Conservation (phyloP, 331 rosid genomes). For the Acacia pycnantha region DNA sequence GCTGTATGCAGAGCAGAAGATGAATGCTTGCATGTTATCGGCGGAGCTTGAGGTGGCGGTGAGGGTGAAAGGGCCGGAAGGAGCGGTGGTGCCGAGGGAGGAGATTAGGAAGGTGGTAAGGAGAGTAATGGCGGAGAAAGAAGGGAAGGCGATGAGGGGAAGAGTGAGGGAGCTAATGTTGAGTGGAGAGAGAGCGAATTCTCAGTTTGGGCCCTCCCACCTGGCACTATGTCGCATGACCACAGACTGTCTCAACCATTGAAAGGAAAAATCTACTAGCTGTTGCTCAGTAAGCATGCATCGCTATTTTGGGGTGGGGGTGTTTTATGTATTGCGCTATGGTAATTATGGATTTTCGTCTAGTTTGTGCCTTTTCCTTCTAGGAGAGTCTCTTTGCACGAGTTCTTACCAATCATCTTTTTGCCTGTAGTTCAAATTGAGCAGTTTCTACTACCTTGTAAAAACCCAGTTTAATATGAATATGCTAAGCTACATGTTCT, state of each 20-base stretch:
- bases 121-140: constrained; percentile 39
- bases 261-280: neutral
- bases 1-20: constrained; percentile 53
- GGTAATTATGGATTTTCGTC: neutral
- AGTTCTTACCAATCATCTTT: neutral
- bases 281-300: neutral
- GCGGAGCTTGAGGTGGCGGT: constrained; percentile 49
- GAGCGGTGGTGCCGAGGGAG: constrained; percentile 47
- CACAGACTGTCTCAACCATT: constrained; percentile 1
- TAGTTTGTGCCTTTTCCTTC: neutral
- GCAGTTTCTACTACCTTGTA: neutral
- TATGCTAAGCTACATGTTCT: neutral
- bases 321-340: too few relatives aligned
- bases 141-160: constrained; percentile 4
- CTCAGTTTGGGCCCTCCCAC: constrained; percentile 27
- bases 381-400: neutral
- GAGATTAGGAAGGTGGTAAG: constrained; percentile 46
- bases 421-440: neutral
- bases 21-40: constrained; percentile 45
- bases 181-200: constrained; percentile 35
- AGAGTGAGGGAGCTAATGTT: constrained; percentile 27
- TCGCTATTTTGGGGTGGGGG: too few relatives aligned
- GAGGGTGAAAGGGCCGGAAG: constrained; percentile 17
- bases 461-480: neutral
- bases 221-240: constrained; percentile 12